A percentile compares a stretch with the other conserved stretches of the same genome.
Conservation (phyloP, 495 filamentous ascomycete genomes). For the Ramalina intermedia region DNA sequence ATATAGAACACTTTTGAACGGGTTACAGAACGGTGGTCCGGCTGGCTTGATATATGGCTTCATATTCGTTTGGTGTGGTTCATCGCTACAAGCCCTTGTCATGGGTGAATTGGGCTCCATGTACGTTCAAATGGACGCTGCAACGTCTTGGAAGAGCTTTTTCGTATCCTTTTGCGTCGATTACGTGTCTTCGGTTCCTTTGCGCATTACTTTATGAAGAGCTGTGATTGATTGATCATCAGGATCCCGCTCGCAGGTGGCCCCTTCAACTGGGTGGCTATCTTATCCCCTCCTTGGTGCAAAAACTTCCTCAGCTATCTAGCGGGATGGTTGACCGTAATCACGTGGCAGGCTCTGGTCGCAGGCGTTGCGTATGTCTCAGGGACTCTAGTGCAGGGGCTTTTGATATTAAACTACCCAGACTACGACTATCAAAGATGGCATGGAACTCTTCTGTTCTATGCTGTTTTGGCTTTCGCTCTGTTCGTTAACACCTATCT, state of each 20-base stretch:
- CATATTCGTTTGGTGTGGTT: conserved; percentile 16
- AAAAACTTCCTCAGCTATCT: neutral
- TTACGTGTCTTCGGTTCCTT: too few relatives aligned
- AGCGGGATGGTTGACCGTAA: conserved; percentile 26
- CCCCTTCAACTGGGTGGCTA: conserved; percentile 19
- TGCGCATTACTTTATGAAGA: too few relatives aligned
- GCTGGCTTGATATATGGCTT: conserved; percentile 21
- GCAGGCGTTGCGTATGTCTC: conserved; percentile 23
- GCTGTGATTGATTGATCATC: neutral
- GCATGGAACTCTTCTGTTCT: conserved; percentile 34
- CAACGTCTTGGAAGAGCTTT: too few relatives aligned
- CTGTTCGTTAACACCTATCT: conserved; percentile 27
- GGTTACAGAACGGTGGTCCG: conserved; percentile 20
- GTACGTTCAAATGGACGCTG: neutral
- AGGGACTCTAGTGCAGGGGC: conserved; percentile 28
- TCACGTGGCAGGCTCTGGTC: conserved; percentile 27
- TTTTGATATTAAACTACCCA: conserved; percentile 28
- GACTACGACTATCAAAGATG: conserved; percentile 25
- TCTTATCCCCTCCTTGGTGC: conserved; percentile 11
- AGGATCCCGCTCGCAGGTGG: conserved; percentile 12
- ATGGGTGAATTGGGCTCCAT: conserved; percentile 28
- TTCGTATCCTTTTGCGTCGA: too few relatives aligned
- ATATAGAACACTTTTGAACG: conserved; percentile 6
- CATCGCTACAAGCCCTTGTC: conserved; percentile 16
- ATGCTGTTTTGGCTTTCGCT: conserved; percentile 10